phyloP scores from a whole-genome alignment of 371 early-diverging fungal genomes.

The Mortierella sp. region DNA sequence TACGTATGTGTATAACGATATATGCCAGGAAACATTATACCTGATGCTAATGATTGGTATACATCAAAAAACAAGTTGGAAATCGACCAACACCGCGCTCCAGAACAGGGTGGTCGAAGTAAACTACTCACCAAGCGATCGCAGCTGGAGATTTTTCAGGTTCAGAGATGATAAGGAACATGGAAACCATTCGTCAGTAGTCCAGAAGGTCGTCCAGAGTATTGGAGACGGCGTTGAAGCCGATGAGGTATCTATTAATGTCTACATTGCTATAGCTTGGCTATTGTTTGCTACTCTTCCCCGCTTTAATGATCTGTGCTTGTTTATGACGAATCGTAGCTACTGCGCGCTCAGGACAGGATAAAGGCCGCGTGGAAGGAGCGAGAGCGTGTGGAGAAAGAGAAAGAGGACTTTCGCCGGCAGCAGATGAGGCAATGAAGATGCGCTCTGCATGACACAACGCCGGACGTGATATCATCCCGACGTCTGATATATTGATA shows the following conservation, averaged over 20 bases:
- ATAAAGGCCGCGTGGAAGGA: slow-evolving; percentile 47
- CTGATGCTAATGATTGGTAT: background rate
- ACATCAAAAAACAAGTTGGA: slow-evolving; percentile 31
- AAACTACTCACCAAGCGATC: slow-evolving; percentile 65
- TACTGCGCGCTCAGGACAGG: slow-evolving; percentile 19
- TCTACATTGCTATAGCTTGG: too few relatives aligned
- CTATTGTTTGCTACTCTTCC: background rate
- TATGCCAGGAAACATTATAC: too few relatives aligned
- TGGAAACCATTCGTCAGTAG: slow-evolving; percentile 82
- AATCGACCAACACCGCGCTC: slow-evolving; percentile 33
- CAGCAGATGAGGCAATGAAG: background rate
- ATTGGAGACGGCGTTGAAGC: slow-evolving; percentile 81
- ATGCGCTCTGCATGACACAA: background rate
- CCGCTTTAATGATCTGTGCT: background rate
- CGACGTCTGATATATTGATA: too few relatives aligned
- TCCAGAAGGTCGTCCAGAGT: slow-evolving; percentile 77
- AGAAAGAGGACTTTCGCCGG: slow-evolving; percentile 4
- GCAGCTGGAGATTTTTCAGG: slow-evolving; percentile 85
- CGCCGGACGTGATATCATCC: too few relatives aligned
- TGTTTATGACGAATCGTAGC: slow-evolving; percentile 6
- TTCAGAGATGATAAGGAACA: slow-evolving; percentile 88
- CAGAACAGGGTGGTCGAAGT: slow-evolving; percentile 80
- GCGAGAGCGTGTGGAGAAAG: slow-evolving; percentile 18
- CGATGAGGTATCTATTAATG: slow-evolving; percentile 78
- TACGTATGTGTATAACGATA: too few relatives aligned